Evolutionary conservation across 2,329 filamentous ascomycete species (phyloP).

Genomic region (Pyricularia grisea): DNA sequence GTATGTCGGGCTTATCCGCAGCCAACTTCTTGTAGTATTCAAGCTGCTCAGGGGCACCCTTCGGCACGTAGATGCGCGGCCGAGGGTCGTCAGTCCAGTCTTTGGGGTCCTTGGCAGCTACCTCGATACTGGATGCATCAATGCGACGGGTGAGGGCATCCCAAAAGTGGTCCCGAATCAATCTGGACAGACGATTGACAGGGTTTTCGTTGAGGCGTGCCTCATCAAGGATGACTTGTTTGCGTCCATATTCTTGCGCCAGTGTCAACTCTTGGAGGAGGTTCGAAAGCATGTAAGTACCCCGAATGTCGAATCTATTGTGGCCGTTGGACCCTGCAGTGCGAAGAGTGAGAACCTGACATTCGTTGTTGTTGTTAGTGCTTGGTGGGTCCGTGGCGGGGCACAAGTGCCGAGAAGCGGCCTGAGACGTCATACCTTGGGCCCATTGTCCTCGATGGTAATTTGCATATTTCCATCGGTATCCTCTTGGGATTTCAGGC

Average conservation of each 20-base stretch:
- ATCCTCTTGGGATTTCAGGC: slow-evolving; percentile 76
- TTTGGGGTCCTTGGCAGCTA: slow-evolving; percentile 84
- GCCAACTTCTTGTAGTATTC: slow-evolving; percentile 84
- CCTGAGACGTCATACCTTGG: slow-evolving; percentile 52
- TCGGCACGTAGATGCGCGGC: slow-evolving; percentile 85
- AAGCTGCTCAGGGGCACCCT: slow-evolving; percentile 74
- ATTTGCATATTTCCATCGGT: slow-evolving; percentile 94
- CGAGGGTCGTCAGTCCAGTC: slow-evolving; percentile 88
- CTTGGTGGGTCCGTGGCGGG: background rate
- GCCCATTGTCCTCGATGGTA: slow-evolving; percentile 90
- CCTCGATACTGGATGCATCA: slow-evolving; percentile 77
- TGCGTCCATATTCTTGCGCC: slow-evolving; percentile 82
- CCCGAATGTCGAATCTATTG: slow-evolving; percentile 83
- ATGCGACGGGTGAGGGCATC: slow-evolving; percentile 81
- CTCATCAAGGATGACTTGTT: slow-evolving; percentile 85
- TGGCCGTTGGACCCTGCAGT: slow-evolving; percentile 79
- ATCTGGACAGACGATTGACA: slow-evolving; percentile 73
- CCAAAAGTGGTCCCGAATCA: slow-evolving; percentile 91
- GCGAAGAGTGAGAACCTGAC: slow-evolving; percentile 54
- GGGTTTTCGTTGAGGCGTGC: slow-evolving; percentile 91
- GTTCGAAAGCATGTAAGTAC: slow-evolving; percentile 96
- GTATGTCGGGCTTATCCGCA: slow-evolving; percentile 67
- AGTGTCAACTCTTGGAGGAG: slow-evolving; percentile 89
- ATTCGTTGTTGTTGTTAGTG: background rate
- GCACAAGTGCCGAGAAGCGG: background rate